Evolutionary conservation across 495 filamentous ascomycete species (phyloP).

Genomic region (Sabuloglossum arenarium): DNA sequence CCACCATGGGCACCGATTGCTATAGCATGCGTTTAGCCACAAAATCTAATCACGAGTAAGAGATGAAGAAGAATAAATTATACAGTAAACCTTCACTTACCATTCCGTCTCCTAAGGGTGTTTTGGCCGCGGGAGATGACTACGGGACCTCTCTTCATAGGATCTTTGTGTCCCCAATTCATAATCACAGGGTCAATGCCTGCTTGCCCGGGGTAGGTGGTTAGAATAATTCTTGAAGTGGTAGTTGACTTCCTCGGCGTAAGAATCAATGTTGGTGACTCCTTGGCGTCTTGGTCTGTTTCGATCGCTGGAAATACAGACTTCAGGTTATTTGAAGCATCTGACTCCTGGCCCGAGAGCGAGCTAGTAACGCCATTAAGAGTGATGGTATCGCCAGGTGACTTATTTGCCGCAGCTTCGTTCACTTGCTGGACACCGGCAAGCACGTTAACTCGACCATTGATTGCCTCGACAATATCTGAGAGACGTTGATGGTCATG

Average conservation of each 20-base stretch:
- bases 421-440: conserved; percentile 31
- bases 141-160: conserved; percentile 62
- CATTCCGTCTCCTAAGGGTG: conserved; percentile 73
- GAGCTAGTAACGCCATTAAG: conserved; percentile 21
- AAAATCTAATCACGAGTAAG: too few species aligned
- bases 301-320: not conserved
- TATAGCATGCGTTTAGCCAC: conserved; percentile 9
- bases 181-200: conserved; percentile 80
- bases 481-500: conserved; percentile 36
- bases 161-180: conserved; percentile 69
- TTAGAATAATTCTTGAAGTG: conserved; percentile 50
- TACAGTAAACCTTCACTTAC: conserved; percentile 20
- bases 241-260: conserved; percentile 9
- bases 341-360: conserved; percentile 15
- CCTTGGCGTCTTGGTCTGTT: not conserved
- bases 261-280: not conserved
- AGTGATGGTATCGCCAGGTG: not conserved
- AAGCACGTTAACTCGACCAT: conserved; percentile 40
- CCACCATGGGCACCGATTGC: conserved; percentile 73
- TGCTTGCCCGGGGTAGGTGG: conserved; percentile 84
- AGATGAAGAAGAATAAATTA: not conserved
- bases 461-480: conserved; percentile 40
- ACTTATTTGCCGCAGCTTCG: conserved; percentile 19
- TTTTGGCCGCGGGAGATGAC: conserved; percentile 59
- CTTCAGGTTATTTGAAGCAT: not conserved